These are phyloP conservation scores for Penicillium malachiteum DNA, from an alignment of 495 filamentous ascomycete genomes.

Conservation along the genomic window DNA sequence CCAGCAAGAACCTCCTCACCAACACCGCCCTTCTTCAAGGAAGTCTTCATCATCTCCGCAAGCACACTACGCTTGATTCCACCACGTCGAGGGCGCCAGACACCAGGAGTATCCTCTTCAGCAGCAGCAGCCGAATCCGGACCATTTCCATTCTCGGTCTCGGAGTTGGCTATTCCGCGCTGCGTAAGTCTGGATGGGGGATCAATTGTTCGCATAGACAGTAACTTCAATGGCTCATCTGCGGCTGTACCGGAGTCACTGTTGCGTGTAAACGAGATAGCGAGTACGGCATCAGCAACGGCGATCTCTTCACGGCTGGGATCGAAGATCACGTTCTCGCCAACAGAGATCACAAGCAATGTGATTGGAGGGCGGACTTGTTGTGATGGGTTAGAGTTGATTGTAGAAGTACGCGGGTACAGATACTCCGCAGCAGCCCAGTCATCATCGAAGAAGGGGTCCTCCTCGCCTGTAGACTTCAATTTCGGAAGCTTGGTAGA, in stretches of 20 bases:
- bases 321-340: conserved; percentile 89
- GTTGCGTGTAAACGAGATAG: conserved; percentile 63
- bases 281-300: conserved; percentile 84
- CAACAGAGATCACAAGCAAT: conserved; percentile 82
- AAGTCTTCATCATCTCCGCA: conserved; percentile 63
- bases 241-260: conserved; percentile 20
- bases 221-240: conserved; percentile 38
- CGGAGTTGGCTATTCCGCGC: conserved; percentile 64
- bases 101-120: conserved; percentile 61
- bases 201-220: conserved; percentile 68
- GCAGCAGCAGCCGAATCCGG: conserved; percentile 35
- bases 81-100: conserved; percentile 76
- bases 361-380: conserved; percentile 73
- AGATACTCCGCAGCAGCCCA: conserved; percentile 80
- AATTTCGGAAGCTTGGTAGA: conserved; percentile 79
- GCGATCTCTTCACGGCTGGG: conserved; percentile 85
- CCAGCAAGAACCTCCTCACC: conserved; percentile 82
- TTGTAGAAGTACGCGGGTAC: conserved; percentile 55
- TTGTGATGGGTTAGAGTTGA: conserved; percentile 12
- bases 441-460: conserved; percentile 97
- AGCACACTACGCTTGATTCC: conserved; percentile 70
- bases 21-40: conserved; percentile 68
- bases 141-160: conserved; percentile 62
- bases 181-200: conserved; percentile 69
- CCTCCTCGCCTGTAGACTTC: conserved; percentile 84